Evolutionary conservation across 1,284 basidiomycete species (phyloP).

Genomic region (Leccinum subfulvum): DNA sequence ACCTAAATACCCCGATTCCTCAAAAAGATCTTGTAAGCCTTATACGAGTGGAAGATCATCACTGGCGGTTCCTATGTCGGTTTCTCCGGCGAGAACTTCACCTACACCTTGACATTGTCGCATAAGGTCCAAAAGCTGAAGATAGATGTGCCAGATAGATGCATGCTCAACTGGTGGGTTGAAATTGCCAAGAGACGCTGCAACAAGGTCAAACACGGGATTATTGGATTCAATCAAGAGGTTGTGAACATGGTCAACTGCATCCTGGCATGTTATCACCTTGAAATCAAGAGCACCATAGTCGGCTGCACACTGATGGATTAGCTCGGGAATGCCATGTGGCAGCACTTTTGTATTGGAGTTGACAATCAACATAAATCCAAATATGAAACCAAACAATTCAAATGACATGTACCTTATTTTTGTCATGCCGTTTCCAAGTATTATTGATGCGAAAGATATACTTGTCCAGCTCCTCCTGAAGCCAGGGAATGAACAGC

Average conservation of each 20-base stretch:
- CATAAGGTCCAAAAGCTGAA: background rate
- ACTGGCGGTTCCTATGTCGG: background rate
- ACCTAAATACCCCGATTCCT: background rate
- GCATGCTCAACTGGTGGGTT: background rate
- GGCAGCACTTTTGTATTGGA: background rate
- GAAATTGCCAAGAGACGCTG: background rate
- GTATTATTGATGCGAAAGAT: background rate
- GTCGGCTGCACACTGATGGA: background rate
- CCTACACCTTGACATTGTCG: background rate
- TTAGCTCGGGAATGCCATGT: background rate
- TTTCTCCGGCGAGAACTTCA: background rate
- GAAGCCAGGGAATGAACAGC: constrained; percentile 4
- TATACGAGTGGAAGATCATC: background rate
- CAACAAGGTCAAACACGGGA: background rate
- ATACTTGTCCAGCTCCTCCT: background rate
- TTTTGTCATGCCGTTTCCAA: background rate
- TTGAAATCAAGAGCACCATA: background rate
- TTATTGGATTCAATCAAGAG: background rate
- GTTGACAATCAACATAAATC: background rate
- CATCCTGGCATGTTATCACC: background rate
- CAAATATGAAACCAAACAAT: background rate
- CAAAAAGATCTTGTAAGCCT: background rate
- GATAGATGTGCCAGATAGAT: background rate
- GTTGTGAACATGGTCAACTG: background rate
- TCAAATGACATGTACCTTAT: background rate